Evolutionary conservation across 2,329 filamentous ascomycete species (phyloP).

Genomic region (Cladosporium sp.): DNA sequence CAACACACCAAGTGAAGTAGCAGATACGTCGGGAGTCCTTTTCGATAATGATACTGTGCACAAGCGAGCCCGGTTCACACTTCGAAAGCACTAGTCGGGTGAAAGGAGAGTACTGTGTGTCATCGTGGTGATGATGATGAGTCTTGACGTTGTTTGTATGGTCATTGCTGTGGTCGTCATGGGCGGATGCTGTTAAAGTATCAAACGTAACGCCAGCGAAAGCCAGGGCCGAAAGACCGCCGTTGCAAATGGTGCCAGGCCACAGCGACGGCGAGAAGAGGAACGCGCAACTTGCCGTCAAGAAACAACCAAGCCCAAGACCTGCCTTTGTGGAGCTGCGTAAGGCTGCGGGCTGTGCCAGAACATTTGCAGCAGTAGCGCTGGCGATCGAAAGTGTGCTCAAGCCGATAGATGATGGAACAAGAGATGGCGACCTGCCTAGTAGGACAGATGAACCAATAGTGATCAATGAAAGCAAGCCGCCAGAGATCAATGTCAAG

Average conservation of each 20-base stretch:
- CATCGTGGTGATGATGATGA: conserved; percentile 35
- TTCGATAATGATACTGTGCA: conserved; percentile 84
- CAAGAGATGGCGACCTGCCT: conserved; percentile 36
- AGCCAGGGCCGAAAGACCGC: conserved; percentile 37
- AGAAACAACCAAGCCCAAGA: conserved; percentile 35
- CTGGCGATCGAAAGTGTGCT: conserved; percentile 44
- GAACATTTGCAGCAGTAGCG: conserved; percentile 45
- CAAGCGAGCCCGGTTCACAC: conserved; percentile 70
- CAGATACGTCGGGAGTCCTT: conserved; percentile 93
- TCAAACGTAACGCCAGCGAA: conserved; percentile 45
- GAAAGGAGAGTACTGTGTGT: conserved; percentile 62
- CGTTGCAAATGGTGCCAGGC: conserved; percentile 38
- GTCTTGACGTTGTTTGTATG: conserved; percentile 34
- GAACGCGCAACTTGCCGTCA: conserved; percentile 37
- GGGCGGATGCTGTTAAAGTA: conserved; percentile 31
- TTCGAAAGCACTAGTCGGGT: conserved; percentile 72
- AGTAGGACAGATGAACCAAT: conserved; percentile 38
- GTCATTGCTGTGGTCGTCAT: conserved; percentile 31
- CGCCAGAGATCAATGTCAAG: conserved; percentile 45
- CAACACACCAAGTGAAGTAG: conserved; percentile 84
- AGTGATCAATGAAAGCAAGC: conserved; percentile 39
- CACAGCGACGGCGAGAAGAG: conserved; percentile 38
- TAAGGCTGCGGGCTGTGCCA: conserved; percentile 44
- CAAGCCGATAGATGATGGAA: conserved; percentile 39
- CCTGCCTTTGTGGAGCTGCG: conserved; percentile 39